A percentile compares a stretch with the other conserved stretches of the same genome.
Conservation (phyloP, 495 filamentous ascomycete species). For the Parathielavia hyrcaniae region DNA sequence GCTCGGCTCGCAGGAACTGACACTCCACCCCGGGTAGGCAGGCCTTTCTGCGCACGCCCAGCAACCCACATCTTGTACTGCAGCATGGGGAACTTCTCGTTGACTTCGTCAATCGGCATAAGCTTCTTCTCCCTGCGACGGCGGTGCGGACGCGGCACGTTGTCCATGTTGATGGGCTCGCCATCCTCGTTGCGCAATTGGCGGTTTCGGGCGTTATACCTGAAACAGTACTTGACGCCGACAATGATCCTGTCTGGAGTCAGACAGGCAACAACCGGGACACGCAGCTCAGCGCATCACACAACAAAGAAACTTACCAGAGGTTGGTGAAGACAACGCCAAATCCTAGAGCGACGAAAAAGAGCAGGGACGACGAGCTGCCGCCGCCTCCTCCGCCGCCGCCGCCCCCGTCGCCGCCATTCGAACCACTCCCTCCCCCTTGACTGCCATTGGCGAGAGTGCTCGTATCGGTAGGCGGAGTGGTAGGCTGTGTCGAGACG, state of each 20-base stretch:
- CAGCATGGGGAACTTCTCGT: slow-evolving; percentile 87
- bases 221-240: slow-evolving; percentile 97
- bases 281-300: background rate
- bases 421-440: slow-evolving; percentile 13
- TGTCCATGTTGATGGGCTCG: slow-evolving; percentile 77
- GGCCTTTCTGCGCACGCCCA: slow-evolving; percentile 70
- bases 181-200: slow-evolving; percentile 73
- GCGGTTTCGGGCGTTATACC: slow-evolving; percentile 93
- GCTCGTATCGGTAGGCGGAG: slow-evolving; percentile 9
- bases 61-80: slow-evolving; percentile 97
- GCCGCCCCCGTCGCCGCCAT: slow-evolving; percentile 18
- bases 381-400: slow-evolving; percentile 25
- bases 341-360: slow-evolving; percentile 96
- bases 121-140: slow-evolving; percentile 91
- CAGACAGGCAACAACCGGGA: slow-evolving; percentile 21
- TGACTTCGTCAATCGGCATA: slow-evolving; percentile 98
- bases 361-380: slow-evolving; percentile 88
- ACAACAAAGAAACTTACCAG: slow-evolving; percentile 58
- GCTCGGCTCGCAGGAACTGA: slow-evolving; percentile 65
- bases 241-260: slow-evolving; percentile 84
- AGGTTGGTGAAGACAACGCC: slow-evolving; percentile 98
- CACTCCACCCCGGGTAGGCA: slow-evolving; percentile 80
- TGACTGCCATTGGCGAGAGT: slow-evolving; percentile 16
- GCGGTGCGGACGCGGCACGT: slow-evolving; percentile 72
- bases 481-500: background rate